Percentiles rank a stretch among this genome's conserved stretches.
Conservation (phyloP, 257 asterid genomes). For the Gardenia jasminoides region DNA sequence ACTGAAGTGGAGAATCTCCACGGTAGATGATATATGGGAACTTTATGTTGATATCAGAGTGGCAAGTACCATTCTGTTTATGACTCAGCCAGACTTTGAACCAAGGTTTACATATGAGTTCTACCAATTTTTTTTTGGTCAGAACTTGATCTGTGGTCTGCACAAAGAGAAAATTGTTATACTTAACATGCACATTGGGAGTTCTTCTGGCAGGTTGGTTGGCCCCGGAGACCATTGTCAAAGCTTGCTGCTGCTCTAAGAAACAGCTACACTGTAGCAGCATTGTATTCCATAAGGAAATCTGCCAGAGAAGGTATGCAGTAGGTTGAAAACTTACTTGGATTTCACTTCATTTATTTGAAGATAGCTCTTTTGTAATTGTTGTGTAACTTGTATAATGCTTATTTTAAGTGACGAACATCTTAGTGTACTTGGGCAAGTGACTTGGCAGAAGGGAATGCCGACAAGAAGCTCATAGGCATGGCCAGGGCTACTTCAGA, state of each 20-base stretch:
- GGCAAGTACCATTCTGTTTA: not conserved
- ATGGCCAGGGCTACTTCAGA: constrained; percentile 99
- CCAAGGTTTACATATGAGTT: not conserved
- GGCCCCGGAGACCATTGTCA: constrained; percentile 94
- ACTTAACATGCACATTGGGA: not conserved
- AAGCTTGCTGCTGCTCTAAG: constrained; percentile 91
- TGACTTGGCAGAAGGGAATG: constrained; percentile 85
- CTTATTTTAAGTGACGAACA: constrained; percentile 59
- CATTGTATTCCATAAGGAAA: constrained; percentile 67
- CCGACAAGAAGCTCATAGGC: constrained; percentile 83
- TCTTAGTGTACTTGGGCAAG: constrained; percentile 88
- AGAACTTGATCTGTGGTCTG: not conserved
- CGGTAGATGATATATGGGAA: no score
- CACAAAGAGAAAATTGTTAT: not conserved
- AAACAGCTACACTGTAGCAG: constrained; percentile 92
- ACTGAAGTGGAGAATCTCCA: not conserved
- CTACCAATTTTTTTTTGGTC: not conserved
- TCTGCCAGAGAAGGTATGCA: constrained; percentile 70
- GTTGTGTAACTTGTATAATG: constrained; percentile 5
- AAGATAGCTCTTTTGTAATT: not conserved
- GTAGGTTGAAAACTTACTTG: constrained; percentile 22
- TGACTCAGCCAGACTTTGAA: not conserved
- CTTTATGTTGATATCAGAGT: not conserved
- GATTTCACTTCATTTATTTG: not conserved
- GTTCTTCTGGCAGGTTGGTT: constrained; percentile 69